Evolutionary conservation across 1,284 basidiomycete genomes (phyloP).

Genomic region (Peniophora sp.): DNA sequence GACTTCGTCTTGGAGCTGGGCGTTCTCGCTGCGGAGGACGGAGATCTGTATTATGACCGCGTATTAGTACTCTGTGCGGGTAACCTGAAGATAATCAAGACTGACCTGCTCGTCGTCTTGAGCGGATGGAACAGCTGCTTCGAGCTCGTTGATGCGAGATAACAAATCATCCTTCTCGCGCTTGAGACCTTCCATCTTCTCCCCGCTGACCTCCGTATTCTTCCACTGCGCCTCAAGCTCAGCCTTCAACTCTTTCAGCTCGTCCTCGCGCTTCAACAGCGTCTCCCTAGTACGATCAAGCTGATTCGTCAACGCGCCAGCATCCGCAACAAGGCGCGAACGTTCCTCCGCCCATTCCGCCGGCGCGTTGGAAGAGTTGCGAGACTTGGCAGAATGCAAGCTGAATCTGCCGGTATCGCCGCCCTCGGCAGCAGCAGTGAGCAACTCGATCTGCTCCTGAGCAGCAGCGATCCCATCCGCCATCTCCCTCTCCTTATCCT

Average conservation of each 20-base stretch:
- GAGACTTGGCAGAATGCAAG: background rate
- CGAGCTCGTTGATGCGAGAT: no score
- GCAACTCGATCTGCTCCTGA: constrained; percentile 45
- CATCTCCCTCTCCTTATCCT: constrained; percentile 32
- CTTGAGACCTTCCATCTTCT: constrained; percentile 24
- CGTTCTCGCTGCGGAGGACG: no score
- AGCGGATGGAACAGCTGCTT: no score
- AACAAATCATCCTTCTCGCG: constrained; percentile 15
- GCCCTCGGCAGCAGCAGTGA: background rate
- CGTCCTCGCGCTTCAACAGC: constrained; percentile 33
- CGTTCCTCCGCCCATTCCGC: constrained; percentile 44
- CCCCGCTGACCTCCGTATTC: constrained; percentile 35
- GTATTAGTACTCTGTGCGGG: no score
- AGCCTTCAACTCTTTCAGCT: constrained; percentile 38
- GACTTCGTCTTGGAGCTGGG: background rate
- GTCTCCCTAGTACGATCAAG: constrained; percentile 21
- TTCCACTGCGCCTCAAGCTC: constrained; percentile 57
- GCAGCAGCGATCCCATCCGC: constrained; percentile 42
- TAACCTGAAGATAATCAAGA: no score
- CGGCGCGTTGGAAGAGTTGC: constrained; percentile 22
- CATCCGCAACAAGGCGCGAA: constrained; percentile 28
- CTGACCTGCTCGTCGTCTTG: no score
- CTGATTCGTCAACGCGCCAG: constrained; percentile 18
- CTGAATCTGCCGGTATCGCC: background rate
- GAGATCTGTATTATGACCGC: no score